Evolutionary conservation across 108 stramenopile species (phyloP), one percentile per base, ranked within the genome.

Genomic region (Cyclotella distinguenda): DNA sequence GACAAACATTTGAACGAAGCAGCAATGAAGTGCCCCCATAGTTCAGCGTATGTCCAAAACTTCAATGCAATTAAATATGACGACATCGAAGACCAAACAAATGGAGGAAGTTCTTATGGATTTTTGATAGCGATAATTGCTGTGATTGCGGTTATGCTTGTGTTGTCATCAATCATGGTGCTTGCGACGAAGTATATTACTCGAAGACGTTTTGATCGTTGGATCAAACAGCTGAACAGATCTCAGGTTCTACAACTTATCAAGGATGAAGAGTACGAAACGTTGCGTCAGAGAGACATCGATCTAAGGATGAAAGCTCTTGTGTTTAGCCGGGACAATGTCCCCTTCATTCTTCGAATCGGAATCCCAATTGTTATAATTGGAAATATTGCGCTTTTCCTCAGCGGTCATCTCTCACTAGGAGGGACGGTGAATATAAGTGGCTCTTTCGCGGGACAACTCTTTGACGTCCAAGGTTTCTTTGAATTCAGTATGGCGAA

Each of bases 401-500:
- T 93, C 18, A 70, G 66, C 48, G 91, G 88, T 4, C 91, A 93
- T 77, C 49, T 93, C 12, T 80, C 78, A 44, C 60, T 93, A 1
- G 91, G 88, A 27, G 58, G 58, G 2, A 59, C 58, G n/a, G 86
- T 90, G 10, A 83, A 81, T 26, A 82, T 90, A 22, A 68, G 70
- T 22, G 78, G 53, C 15, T 19, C 50, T 16, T 51, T 90, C 47
- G 89, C 82, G 15, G 86, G 84, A 26, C 68, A 87, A 53, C 27
- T 39, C 15, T 70, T 87, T 23, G 58, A 59, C 16, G 46, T 87
- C 10, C 76, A 79, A 3, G 82, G 80, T 2, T 85, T 88, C 59
- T 91, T 82, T 45, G 80, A 85, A 26, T 88, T 91, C 53, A 77
- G 70, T 4, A 82, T 91, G 77, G 90, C 81, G 4, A 53, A 75